phyloP scores from a whole-genome alignment of 495 filamentous ascomycete species.

The Thermochaetoides thermophila region DNA sequence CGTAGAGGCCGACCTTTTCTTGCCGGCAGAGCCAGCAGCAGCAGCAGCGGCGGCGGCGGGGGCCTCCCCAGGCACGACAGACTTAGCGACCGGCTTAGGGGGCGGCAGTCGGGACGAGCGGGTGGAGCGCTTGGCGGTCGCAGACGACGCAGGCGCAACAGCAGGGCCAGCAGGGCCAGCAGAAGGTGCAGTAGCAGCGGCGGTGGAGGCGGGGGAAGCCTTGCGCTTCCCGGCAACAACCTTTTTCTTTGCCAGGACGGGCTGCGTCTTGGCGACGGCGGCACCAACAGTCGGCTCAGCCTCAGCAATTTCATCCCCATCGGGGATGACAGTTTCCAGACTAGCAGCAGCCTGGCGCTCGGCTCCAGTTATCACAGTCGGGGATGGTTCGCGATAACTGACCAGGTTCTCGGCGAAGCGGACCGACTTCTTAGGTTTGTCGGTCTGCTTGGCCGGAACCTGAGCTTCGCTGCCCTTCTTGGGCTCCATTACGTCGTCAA shows the following conservation, averaged over 20 bases:
- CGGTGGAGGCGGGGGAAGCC: background rate
- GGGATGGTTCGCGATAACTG: constrained; percentile 11
- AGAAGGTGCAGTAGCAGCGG: background rate
- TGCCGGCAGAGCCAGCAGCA: background rate
- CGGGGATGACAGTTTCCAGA: background rate
- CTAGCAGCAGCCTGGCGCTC: background rate
- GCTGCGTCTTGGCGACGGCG: background rate
- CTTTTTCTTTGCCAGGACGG: background rate
- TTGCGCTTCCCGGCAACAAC: background rate
- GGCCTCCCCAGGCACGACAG: constrained; percentile 2
- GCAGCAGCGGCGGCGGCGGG: constrained; percentile 2
- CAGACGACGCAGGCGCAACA: background rate
- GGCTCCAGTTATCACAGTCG: too few relatives aligned
- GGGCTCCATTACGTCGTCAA: constrained; percentile 13
- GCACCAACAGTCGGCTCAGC: constrained; percentile 2
- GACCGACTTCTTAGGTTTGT: constrained; percentile 13
- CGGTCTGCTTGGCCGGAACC: constrained; percentile 2
- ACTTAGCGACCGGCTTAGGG: constrained; percentile 11
- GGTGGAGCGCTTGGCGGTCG: constrained; percentile 5
- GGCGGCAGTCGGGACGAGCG: constrained; percentile 11
- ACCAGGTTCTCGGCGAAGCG: constrained; percentile 18
- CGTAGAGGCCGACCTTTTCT: constrained; percentile 1
- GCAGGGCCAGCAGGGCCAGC: background rate
- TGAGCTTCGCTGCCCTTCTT: background rate
- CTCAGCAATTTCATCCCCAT: constrained; percentile 8